Conservation (phyloP, 257 asterid species). For the Primulina eburnea region DNA sequence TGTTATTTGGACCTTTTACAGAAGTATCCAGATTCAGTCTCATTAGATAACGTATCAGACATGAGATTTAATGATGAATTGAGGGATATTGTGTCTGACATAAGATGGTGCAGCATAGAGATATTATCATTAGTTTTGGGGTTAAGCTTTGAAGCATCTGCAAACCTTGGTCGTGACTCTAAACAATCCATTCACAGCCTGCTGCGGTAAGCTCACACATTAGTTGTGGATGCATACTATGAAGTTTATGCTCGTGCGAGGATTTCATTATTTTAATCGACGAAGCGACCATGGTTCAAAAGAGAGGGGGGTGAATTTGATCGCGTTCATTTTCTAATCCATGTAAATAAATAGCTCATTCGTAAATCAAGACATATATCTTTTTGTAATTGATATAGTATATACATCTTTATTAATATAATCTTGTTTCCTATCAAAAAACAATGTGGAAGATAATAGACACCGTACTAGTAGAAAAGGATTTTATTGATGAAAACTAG, state of each 20-base stretch:
- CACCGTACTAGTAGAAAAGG: background rate
- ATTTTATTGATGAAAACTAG: background rate
- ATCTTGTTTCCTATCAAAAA: no score
- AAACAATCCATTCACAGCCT: conserved; percentile 51
- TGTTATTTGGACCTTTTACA: conserved; percentile 52
- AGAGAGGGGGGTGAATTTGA: conserved; percentile 4
- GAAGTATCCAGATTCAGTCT: conserved; percentile 30
- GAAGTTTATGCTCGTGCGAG: background rate
- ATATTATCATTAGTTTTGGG: conserved; percentile 49
- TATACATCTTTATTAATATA: no score
- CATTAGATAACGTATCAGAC: conserved; percentile 39
- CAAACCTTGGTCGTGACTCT: conserved; percentile 42
- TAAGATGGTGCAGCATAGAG: conserved; percentile 67
- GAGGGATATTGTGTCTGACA: conserved; percentile 42
- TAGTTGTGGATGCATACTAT: background rate
- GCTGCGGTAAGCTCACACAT: conserved; percentile 51
- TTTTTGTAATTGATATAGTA: no score
- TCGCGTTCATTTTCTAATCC: background rate
- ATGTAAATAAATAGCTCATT: no score
- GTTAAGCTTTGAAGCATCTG: conserved; percentile 50
- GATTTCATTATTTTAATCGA: conserved; percentile 5
- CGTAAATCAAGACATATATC: no score
- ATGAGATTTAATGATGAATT: conserved; percentile 37
- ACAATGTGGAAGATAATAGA: conserved; percentile 12
- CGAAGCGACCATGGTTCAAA: conserved; percentile 11